phyloP scores from a whole-genome alignment of 2,329 filamentous ascomycete genomes.

The Didymella segeticola region DNA sequence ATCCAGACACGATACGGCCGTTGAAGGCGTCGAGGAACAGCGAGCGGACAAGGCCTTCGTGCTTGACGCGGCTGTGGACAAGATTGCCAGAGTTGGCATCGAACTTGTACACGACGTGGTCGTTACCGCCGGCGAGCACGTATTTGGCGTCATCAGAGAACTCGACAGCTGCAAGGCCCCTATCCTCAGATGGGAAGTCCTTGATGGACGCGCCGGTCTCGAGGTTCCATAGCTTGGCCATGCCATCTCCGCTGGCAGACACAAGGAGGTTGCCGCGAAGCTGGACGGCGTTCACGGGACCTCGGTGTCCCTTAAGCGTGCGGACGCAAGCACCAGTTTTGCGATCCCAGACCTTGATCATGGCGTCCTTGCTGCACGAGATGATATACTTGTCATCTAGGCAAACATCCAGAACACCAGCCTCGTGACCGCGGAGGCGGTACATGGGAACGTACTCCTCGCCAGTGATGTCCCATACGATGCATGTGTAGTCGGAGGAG shows the following conservation, averaged over 20 bases:
- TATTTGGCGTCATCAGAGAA: conserved; percentile 95
- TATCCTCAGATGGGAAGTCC: conserved; percentile 88
- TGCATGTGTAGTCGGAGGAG: conserved; percentile 89
- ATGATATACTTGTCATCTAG: conserved; percentile 93
- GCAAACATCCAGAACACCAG: conserved; percentile 90
- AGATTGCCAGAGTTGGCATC: conserved; percentile 89
- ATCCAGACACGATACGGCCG: conserved; percentile 85
- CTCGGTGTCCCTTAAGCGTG: conserved; percentile 82
- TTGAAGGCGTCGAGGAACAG: conserved; percentile 89
- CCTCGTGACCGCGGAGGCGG: conserved; percentile 78
- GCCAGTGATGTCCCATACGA: conserved; percentile 89
- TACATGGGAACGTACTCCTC: conserved; percentile 68
- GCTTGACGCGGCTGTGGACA: conserved; percentile 79
- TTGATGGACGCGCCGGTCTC: conserved; percentile 86
- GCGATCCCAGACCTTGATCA: conserved; percentile 94
- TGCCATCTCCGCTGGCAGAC: conserved; percentile 90
- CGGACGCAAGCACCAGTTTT: conserved; percentile 76
- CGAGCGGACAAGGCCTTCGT: conserved; percentile 84
- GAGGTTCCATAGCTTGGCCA: conserved; percentile 95
- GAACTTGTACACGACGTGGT: conserved; percentile 95
- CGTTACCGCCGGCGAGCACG: conserved; percentile 92
- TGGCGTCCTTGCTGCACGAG: conserved; percentile 95
- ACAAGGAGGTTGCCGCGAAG: conserved; percentile 92
- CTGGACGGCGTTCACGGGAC: conserved; percentile 96
- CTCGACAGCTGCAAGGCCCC: conserved; percentile 93